Evolutionary conservation across 2,329 filamentous ascomycete species (phyloP).

Genomic region (Cladosporium sphaerospermum): DNA sequence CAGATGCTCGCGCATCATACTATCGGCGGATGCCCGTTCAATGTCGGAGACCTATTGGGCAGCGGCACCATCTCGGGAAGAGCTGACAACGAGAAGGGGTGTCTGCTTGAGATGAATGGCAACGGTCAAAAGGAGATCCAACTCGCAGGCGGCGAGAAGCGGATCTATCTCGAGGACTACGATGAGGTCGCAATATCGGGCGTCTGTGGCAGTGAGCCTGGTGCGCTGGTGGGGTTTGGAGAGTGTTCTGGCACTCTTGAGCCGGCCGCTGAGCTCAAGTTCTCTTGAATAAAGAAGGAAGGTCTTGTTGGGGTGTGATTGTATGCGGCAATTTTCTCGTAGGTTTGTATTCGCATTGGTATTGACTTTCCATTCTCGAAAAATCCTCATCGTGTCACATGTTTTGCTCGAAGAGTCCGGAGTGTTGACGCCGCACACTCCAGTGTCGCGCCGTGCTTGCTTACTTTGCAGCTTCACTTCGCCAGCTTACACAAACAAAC

Average conservation of each 20-base stretch:
- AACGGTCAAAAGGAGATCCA: slow-evolving; percentile 60
- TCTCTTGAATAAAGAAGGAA: slow-evolving; percentile 7
- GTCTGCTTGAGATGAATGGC: slow-evolving; percentile 65
- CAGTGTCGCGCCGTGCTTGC: background rate
- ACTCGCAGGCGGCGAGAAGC: slow-evolving; percentile 58
- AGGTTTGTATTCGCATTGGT: background rate
- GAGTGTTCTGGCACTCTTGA: slow-evolving; percentile 61
- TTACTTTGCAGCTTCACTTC: too few species aligned
- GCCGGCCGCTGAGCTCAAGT: slow-evolving; percentile 33
- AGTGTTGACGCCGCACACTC: background rate
- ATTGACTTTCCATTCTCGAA: background rate
- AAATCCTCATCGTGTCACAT: background rate
- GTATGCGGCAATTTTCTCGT: background rate
- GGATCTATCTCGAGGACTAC: slow-evolving; percentile 67
- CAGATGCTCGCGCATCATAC: slow-evolving; percentile 80
- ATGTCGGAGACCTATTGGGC: slow-evolving; percentile 67
- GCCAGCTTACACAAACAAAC: too few species aligned
- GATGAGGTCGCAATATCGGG: slow-evolving; percentile 64
- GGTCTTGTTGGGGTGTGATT: background rate
- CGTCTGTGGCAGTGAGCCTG: slow-evolving; percentile 55
- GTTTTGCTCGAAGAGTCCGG: background rate
- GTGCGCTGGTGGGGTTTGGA: slow-evolving; percentile 68
- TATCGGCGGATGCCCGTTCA: slow-evolving; percentile 67
- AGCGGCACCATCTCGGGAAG: slow-evolving; percentile 72
- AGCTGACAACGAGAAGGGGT: slow-evolving; percentile 54